Conservation (phyloP, 176 grass and related monocot genomes). For the Cenchrus fungigraminus region DNA sequence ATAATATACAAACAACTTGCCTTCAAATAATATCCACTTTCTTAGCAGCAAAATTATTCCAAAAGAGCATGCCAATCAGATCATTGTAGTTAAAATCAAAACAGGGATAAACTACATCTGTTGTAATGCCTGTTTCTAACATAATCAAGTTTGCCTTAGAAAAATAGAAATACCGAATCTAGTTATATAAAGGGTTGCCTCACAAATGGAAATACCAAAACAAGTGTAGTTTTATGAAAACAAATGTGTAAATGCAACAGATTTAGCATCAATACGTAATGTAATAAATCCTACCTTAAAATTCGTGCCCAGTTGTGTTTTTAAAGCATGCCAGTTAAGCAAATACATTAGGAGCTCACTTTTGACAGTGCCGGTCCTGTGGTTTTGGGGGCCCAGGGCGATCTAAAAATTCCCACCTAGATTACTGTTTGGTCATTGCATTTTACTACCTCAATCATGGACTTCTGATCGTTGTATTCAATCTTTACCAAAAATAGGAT, state of each 20-base stretch:
- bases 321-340: background rate
- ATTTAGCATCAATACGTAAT: background rate
- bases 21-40: background rate
- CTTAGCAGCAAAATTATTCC: background rate
- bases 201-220: background rate
- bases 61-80: background rate
- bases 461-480: no score
- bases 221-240: background rate
- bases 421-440: no score
- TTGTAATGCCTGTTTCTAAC: background rate
- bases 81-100: background rate
- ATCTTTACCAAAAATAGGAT: no score
- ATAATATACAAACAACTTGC: background rate
- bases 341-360: background rate
- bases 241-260: background rate
- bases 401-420: no score
- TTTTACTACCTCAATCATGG: no score
- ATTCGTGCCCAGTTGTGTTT: background rate
- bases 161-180: background rate
- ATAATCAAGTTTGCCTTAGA: background rate
- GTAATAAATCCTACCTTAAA: background rate
- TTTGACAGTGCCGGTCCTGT: no score
- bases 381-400: no score
- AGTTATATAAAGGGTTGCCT: no score
- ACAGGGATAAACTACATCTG: background rate